Base-by-base conservation (phyloP, 257 asterid genomes). In the Fraxinus cuspidata region DNA sequence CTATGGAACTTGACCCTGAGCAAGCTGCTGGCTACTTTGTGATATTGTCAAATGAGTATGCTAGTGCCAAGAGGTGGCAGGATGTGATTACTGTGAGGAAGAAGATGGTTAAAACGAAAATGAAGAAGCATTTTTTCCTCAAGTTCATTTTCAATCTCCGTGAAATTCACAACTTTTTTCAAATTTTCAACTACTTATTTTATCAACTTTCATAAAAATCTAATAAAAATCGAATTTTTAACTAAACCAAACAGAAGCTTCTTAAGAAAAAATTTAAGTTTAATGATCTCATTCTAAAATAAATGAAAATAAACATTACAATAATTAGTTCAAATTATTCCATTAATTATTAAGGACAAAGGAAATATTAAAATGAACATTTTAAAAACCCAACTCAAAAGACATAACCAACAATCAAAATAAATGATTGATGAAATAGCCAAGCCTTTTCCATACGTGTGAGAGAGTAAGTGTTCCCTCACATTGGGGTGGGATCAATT, bases 1-100 rank as follows among this genome's bases (percentile, higher is more conserved):
- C 78, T 3, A 32, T 78, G 80, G 88, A 85, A 67, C 78, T 90
- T 28, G 89, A 88, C 28, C 87, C 92, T 29, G 74, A 77, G 42
- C 81, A 72, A 56, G 90, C 93, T 64, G 87, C 84, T 49, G 96
- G 89, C 23, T 91, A 91, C 77, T 82, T 89, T 25, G 90, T 91
- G 83, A 90, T 92, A 32, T 73, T 92, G 84, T 88, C 96, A 3
- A 86, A 88, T 74, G 85, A 89, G 37, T 91, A 87, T 85, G 93
- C 96, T 10, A 80, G 87, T 53, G 89, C 86, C 28, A 84, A 49
- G 80, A 94, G 84, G 86, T 94, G 94, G 97, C 82, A 81, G 73
- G 97, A 90, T 38, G 94, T 88, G 79, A 89, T 79, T 71, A 74
- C 42, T 37, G 86, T 86, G 25, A 81, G 96, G 76, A 74, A 78